Percentiles rank a stretch among this genome's conserved stretches.
These are phyloP conservation scores for Vaccinium myrtillus DNA, from an alignment of 148 eudicot genomes.

Conservation along the genomic window DNA sequence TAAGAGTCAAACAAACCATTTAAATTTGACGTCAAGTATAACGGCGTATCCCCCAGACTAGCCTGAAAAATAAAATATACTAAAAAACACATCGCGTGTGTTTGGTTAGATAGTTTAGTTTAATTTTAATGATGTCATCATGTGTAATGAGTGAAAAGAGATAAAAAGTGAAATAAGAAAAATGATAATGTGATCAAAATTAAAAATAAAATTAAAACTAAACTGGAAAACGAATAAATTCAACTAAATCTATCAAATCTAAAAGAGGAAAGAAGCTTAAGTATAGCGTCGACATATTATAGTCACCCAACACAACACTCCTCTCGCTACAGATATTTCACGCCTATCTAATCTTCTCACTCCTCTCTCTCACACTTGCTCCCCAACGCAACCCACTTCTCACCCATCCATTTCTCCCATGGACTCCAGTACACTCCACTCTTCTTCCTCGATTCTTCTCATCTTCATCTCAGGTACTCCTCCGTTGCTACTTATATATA, in stretches of 20 bases:
- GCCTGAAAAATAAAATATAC: too few species aligned
- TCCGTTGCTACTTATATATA: neutral
- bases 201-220: too few species aligned
- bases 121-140: too few species aligned
- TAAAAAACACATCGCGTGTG: too few species aligned
- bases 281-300: too few species aligned
- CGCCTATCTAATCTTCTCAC: neutral
- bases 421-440: neutral
- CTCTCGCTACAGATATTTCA: neutral
- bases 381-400: neutral
- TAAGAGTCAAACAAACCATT: neutral
- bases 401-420: neutral
- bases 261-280: too few species aligned
- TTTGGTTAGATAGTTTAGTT: too few species aligned
- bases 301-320: neutral
- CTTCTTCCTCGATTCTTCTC: neutral
- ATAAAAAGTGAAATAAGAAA: too few species aligned
- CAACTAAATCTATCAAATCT: too few species aligned
- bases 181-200: too few species aligned
- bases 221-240: too few species aligned
- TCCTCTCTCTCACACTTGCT: neutral
- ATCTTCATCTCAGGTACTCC: slow-evolving; percentile 17
- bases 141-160: too few species aligned
- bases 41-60: neutral
- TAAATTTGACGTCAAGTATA: slow-evolving; percentile 7